A percentile compares a stretch with the other conserved stretches of the same genome.
These are phyloP conservation scores for Citrus hindsii DNA, from an alignment of 345 rosid species.

Conservation along the genomic window DNA sequence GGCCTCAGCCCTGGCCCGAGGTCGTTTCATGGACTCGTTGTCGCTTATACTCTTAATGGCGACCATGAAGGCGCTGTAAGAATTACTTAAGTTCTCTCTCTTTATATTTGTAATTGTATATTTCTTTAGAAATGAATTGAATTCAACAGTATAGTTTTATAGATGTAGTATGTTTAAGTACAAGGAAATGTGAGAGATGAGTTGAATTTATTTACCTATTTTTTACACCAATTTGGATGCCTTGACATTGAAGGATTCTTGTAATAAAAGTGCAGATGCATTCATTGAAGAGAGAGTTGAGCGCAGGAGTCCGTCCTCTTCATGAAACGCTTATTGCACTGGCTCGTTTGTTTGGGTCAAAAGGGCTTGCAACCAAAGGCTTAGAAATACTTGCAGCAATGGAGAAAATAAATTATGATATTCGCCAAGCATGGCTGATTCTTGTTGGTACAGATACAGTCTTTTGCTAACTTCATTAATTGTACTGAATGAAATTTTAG, in stretches of 20 bases:
- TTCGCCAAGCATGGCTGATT: constrained; percentile 84
- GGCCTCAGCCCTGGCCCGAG: constrained; percentile 91
- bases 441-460: constrained; percentile 62
- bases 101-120: neutral
- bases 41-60: constrained; percentile 60
- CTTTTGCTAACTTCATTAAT: constrained; percentile 8
- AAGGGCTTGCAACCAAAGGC: constrained; percentile 67
- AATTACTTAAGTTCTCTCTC: neutral
- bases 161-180: neutral
- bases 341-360: constrained; percentile 66
- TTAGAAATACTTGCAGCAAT: constrained; percentile 76
- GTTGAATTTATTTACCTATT: neutral
- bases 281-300: constrained; percentile 77
- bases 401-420: constrained; percentile 77
- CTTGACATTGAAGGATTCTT: neutral
- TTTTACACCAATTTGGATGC: neutral
- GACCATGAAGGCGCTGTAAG: constrained; percentile 89
- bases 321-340: constrained; percentile 79
- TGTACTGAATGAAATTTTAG: neutral
- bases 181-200: neutral
- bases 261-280: constrained; percentile 59
- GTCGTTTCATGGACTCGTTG: constrained; percentile 89
- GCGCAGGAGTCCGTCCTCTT: constrained; percentile 75
- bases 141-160: neutral
- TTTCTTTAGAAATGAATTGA: neutral